Evolutionary conservation across 208 protist species (phyloP).

Genomic region (Acanthamoeba castellanii): DNA sequence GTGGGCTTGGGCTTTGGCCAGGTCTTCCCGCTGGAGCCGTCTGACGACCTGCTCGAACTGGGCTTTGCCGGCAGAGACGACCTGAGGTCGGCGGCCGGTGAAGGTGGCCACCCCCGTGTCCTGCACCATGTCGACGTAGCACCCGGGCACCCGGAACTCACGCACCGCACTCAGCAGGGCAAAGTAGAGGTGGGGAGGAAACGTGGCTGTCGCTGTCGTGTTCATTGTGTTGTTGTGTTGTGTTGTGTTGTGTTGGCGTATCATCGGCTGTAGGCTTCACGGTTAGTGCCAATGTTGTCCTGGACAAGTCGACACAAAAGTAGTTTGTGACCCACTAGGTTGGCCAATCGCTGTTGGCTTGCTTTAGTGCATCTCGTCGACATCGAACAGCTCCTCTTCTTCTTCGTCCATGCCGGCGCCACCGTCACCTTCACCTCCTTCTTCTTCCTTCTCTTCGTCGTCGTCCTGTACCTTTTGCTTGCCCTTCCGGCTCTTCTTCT

Average conservation of each 20-base stretch:
- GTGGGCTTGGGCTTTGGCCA: not conserved
- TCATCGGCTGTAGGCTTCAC: no score
- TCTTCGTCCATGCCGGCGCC: conserved; percentile 12
- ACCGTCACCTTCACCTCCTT: not conserved
- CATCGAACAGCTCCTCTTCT: not conserved
- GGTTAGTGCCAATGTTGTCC: no score
- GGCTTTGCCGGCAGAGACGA: not conserved
- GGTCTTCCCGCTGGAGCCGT: not conserved
- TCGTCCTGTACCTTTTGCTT: not conserved
- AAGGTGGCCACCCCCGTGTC: not conserved
- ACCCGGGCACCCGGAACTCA: not conserved
- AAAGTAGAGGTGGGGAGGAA: not conserved
- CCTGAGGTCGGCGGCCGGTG: no score
- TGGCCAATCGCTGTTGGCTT: no score
- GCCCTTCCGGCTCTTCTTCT: not conserved
- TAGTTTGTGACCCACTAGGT: no score
- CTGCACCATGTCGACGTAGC: not conserved
- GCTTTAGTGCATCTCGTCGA: not conserved
- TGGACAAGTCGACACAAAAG: no score
- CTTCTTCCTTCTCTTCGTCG: not conserved
- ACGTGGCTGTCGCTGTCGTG: not conserved
- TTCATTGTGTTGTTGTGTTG: no score
- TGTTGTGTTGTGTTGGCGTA: no score
- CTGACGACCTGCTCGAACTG: not conserved
- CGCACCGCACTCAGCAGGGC: not conserved